phyloP scores from a whole-genome alignment of 2,329 filamentous ascomycete species.

The Westerdykella ornata region DNA sequence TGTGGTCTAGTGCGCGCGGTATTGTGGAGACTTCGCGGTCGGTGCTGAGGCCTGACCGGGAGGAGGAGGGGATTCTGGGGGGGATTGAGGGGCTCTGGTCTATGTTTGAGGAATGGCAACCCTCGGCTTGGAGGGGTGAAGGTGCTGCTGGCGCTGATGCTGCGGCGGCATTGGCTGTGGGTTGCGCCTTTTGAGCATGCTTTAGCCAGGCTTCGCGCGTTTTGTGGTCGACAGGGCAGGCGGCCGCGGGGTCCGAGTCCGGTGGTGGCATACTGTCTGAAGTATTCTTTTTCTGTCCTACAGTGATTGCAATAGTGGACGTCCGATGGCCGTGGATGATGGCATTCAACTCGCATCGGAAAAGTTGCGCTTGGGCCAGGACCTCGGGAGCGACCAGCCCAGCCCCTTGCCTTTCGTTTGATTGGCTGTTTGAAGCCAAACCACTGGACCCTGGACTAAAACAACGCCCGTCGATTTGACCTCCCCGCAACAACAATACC shows the following conservation, averaged over 20 bases:
- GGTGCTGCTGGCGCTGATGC: constrained; percentile 9
- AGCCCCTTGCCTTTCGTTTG: no score
- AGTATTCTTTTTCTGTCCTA: constrained; percentile 11
- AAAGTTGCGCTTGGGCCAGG: neutral
- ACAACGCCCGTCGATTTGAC: constrained; percentile 4
- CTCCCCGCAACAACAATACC: constrained; percentile 6
- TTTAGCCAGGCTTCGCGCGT: constrained; percentile 81
- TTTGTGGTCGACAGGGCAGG: constrained; percentile 85
- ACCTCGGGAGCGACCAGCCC: neutral
- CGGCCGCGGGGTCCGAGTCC: constrained; percentile 24
- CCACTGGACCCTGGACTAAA: constrained; percentile 3
- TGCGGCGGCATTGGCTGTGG: constrained; percentile 23
- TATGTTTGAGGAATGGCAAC: constrained; percentile 36
- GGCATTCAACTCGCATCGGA: neutral
- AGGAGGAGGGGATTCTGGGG: constrained; percentile 10
- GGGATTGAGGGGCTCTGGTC: constrained; percentile 25
- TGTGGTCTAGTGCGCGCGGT: constrained; percentile 27
- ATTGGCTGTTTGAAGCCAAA: neutral
- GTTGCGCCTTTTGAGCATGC: constrained; percentile 50
- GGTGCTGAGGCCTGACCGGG: constrained; percentile 30
- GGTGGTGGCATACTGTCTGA: no score
- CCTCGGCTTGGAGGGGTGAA: constrained; percentile 16
- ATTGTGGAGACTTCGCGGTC: constrained; percentile 44
- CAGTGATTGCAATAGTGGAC: neutral
- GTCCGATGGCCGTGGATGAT: neutral